Percentiles rank a stretch among this genome's conserved stretches.
These are phyloP conservation scores for Tuber melanosporum DNA, from an alignment of 495 filamentous ascomycete species.

Conservation along the genomic window DNA sequence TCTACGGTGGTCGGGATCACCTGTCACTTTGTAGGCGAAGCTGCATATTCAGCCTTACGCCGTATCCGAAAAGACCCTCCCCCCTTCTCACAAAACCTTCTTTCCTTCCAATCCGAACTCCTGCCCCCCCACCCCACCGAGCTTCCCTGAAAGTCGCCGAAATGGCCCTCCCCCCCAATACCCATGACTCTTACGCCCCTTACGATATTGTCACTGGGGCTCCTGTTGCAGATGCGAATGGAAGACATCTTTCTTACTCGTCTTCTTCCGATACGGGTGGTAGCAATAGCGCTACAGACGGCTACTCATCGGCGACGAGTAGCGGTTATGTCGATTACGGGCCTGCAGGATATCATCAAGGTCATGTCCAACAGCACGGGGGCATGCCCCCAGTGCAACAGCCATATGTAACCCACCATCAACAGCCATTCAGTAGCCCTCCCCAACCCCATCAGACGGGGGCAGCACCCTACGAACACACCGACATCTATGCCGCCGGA, in stretches of 20 bases:
- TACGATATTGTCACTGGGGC: background rate
- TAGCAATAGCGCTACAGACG: conserved; percentile 16
- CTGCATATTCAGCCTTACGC: conserved; percentile 4
- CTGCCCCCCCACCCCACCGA: background rate
- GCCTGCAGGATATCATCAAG: conserved; percentile 17
- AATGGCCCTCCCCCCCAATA: conserved; percentile 26
- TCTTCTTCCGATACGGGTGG: conserved; percentile 17
- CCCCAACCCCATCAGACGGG: conserved; percentile 12
- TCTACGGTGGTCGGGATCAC: background rate
- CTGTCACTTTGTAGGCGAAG: background rate
- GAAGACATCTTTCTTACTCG: conserved; percentile 13
- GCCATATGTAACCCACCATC: conserved; percentile 7
- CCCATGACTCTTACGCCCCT: conserved; percentile 26
- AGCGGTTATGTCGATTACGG: conserved; percentile 25
- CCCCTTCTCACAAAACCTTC: background rate
- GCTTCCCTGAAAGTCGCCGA: conserved; percentile 24
- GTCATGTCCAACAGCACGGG: conserved; percentile 9
- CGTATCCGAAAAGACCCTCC: background rate
- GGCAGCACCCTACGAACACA: conserved; percentile 13
- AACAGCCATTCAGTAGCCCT: conserved; percentile 14
- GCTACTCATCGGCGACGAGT: conserved; percentile 29
- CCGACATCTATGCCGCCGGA: conserved; percentile 17
- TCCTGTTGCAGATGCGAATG: conserved; percentile 10
- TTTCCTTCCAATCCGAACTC: background rate
- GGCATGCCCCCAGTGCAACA: background rate